Percentiles rank a stretch among this genome's conserved stretches.
These are phyloP conservation scores for Barnettozyma populi DNA, from an alignment of 805 yeast species.

Conservation along the genomic window DNA sequence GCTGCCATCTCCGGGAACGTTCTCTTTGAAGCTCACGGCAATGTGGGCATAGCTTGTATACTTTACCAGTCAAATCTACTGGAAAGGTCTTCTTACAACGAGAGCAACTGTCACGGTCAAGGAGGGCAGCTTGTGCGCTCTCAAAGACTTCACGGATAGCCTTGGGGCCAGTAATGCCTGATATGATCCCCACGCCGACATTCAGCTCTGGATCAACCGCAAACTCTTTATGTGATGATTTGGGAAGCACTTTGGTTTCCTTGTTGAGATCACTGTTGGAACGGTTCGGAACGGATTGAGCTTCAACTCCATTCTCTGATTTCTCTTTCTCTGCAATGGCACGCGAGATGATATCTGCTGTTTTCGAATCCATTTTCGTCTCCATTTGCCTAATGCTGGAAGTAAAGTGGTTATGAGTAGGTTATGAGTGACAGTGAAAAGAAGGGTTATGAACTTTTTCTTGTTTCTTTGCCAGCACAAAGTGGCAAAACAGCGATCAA, in stretches of 20 bases:
- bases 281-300: neutral
- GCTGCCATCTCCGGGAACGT: conserved; percentile 60
- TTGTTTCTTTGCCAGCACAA: neutral
- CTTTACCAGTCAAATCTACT: conserved; percentile 30
- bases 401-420: neutral
- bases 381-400: neutral
- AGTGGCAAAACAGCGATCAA: too few species aligned
- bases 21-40: conserved; percentile 61
- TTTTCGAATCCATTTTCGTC: conserved; percentile 11
- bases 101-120: conserved; percentile 33
- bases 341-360: conserved; percentile 23
- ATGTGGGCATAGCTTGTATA: conserved; percentile 55
- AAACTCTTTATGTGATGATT: conserved; percentile 13
- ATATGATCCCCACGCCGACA: conserved; percentile 21
- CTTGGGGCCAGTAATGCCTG: conserved; percentile 21
- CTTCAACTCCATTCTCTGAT: conserved; percentile 50
- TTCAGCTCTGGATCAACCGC: conserved; percentile 22
- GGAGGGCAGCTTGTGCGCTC: conserved; percentile 1
- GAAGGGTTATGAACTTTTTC: conserved; percentile 1
- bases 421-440: neutral
- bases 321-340: conserved; percentile 31
- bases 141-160: conserved; percentile 6
- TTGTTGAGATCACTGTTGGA: conserved; percentile 4
- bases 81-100: conserved; percentile 57
- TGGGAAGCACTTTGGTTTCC: conserved; percentile 2